A percentile compares a stretch with the other conserved stretches of the same genome.
phyloP scores from a whole-genome alignment of 2,329 filamentous ascomycete species.

The Neonectria neomacrospora region DNA sequence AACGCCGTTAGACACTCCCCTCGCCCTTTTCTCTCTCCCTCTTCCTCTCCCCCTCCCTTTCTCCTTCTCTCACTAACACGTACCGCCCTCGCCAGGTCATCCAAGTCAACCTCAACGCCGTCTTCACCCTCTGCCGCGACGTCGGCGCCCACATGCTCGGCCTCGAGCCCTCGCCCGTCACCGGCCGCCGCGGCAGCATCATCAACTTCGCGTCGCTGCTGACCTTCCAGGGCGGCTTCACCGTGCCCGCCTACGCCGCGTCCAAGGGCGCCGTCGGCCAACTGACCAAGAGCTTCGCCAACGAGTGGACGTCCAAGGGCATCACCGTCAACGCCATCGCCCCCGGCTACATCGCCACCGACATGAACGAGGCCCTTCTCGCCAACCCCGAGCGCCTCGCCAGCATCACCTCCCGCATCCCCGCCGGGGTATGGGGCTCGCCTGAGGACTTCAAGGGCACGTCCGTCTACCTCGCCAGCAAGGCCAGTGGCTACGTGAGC shows the following conservation, averaged over 20 bases:
- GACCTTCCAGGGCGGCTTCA: constrained; percentile 87
- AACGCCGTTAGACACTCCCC: constrained; percentile 61
- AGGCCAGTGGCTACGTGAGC: constrained; percentile 82
- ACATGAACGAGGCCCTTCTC: constrained; percentile 90
- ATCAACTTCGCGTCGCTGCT: constrained; percentile 88
- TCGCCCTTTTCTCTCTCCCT: background rate
- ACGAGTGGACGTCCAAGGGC: constrained; percentile 85
- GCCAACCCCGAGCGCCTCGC: constrained; percentile 74
- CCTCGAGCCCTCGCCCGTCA: constrained; percentile 58
- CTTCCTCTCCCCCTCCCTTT: background rate
- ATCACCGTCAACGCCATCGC: constrained; percentile 90
- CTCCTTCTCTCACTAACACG: constrained; percentile 10
- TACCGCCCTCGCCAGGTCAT: constrained; percentile 65
- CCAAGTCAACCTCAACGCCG: constrained; percentile 85
- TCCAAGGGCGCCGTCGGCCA: constrained; percentile 88
- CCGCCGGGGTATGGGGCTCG: constrained; percentile 82
- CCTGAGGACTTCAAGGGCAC: constrained; percentile 91
- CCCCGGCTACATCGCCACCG: constrained; percentile 91
- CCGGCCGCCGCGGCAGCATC: constrained; percentile 73
- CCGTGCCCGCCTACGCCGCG: constrained; percentile 87
- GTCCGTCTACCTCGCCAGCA: constrained; percentile 80
- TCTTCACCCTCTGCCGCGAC: constrained; percentile 83
- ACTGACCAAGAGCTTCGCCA: constrained; percentile 84
- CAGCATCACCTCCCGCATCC: constrained; percentile 83
- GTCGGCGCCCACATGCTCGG: constrained; percentile 81